Evolutionary conservation across 2,329 filamentous ascomycete species (phyloP).

Genomic region (Coniochaeta sp.): DNA sequence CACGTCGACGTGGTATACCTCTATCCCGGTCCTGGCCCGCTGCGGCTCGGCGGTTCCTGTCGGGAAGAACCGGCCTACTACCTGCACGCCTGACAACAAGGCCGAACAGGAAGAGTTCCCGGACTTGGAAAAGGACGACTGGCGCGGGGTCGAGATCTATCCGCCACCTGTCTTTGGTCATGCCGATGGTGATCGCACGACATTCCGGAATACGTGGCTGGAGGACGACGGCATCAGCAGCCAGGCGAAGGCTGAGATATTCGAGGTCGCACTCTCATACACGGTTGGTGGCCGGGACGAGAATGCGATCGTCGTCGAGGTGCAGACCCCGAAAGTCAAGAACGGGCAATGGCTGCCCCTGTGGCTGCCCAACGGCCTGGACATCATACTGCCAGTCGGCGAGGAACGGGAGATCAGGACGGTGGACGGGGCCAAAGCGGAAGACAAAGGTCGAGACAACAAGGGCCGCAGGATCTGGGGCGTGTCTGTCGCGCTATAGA

Average conservation of each 20-base stretch:
- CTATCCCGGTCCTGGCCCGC: constrained; percentile 22
- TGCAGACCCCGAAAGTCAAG: constrained; percentile 9
- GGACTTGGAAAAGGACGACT: constrained; percentile 20
- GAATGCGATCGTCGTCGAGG: constrained; percentile 11
- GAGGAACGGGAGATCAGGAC: constrained; percentile 19
- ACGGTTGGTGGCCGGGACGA: constrained; percentile 4
- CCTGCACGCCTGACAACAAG: constrained; percentile 10
- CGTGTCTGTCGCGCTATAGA: neutral
- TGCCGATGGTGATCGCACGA: neutral
- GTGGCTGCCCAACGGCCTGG: constrained; percentile 18
- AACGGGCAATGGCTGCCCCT: constrained; percentile 17
- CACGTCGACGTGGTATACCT: constrained; percentile 19
- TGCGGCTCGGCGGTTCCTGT: constrained; percentile 24
- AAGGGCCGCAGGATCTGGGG: constrained; percentile 10
- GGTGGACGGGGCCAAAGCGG: neutral
- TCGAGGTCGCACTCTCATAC: constrained; percentile 14
- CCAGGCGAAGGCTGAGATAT: constrained; percentile 15
- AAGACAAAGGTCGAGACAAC: constrained; percentile 8
- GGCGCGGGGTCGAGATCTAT: constrained; percentile 25
- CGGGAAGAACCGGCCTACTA: constrained; percentile 20
- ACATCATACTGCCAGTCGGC: constrained; percentile 20
- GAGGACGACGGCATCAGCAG: constrained; percentile 23
- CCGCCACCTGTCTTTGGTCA: constrained; percentile 14
- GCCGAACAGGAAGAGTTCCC: constrained; percentile 20
- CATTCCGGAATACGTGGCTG: constrained; percentile 18